A percentile compares a stretch with the other conserved stretches of the same genome.
phyloP scores from a whole-genome alignment of 495 filamentous ascomycete genomes.

The Pyrenula aspistea region DNA sequence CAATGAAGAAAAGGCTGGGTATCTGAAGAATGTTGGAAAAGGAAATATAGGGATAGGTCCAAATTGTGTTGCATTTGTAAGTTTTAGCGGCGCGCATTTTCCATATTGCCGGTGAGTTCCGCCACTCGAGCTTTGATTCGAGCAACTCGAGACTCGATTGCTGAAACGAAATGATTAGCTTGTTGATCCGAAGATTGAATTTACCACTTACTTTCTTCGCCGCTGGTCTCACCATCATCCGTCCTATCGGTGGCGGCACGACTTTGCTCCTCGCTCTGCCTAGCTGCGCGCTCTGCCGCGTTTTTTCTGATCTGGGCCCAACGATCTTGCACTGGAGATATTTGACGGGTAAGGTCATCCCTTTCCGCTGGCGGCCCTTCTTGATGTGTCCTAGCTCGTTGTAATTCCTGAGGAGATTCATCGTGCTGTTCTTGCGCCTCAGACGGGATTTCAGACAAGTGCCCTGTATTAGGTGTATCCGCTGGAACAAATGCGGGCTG shows the following conservation, averaged over 20 bases:
- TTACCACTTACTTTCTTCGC: constrained; percentile 78
- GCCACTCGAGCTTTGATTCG: constrained; percentile 96
- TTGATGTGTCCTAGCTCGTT: background rate
- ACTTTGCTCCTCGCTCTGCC: constrained; percentile 47
- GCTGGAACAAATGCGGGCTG: constrained; percentile 75
- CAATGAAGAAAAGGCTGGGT: background rate
- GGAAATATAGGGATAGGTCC: background rate
- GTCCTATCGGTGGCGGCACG: constrained; percentile 30
- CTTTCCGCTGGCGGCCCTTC: constrained; percentile 1
- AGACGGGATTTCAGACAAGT: background rate
- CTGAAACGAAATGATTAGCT: constrained; percentile 28
- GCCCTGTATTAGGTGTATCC: constrained; percentile 29
- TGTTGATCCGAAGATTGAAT: background rate
- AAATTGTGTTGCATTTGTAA: background rate
- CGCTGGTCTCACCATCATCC: constrained; percentile 79
- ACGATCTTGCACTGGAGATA: constrained; percentile 44
- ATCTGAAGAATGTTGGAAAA: background rate
- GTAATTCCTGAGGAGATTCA: constrained; percentile 4
- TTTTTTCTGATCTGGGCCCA: constrained; percentile 97
- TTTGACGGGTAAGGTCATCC: constrained; percentile 12
- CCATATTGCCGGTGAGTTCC: constrained; percentile 79
- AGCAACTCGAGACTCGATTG: constrained; percentile 90
- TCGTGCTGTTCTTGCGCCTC: constrained; percentile 1
- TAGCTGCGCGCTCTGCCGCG: constrained; percentile 64
- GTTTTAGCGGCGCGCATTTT: constrained; percentile 19